Percentiles rank a stretch among this genome's conserved stretches.
Evolutionary conservation across 1,284 basidiomycete genomes (phyloP).

Genomic region (Leccinum variabile): DNA sequence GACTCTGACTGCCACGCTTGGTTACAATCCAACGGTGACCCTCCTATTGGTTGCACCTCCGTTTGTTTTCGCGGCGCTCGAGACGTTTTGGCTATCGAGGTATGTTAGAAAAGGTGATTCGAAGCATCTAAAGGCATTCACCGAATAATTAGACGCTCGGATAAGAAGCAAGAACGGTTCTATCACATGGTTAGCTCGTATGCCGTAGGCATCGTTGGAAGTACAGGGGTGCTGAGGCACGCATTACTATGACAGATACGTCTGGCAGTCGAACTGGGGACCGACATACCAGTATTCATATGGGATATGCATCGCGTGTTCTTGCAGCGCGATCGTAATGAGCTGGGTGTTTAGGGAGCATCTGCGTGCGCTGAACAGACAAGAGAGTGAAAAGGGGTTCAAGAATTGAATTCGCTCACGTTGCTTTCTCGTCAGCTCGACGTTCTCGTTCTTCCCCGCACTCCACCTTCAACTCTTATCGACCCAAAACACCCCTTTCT

Average conservation of each 20-base stretch:
- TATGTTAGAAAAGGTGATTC: conserved; percentile 24
- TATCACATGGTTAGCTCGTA: conserved; percentile 62
- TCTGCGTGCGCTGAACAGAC: conserved; percentile 20
- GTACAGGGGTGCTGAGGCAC: not conserved
- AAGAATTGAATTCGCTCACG: conserved; percentile 62
- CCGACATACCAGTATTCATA: conserved; percentile 32
- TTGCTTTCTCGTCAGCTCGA: conserved; percentile 72
- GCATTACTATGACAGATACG: conserved; percentile 18
- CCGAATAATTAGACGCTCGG: conserved; percentile 22
- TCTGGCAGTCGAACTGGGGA: conserved; percentile 29
- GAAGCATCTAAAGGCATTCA: conserved; percentile 17
- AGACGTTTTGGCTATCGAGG: conserved; percentile 53
- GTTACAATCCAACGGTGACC: conserved; percentile 63
- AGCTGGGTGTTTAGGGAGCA: conserved; percentile 26
- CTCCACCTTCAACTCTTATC: conserved; percentile 53
- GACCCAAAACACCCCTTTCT: conserved; percentile 32
- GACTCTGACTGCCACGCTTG: conserved; percentile 68
- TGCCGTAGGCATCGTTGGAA: conserved; percentile 52
- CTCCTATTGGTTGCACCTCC: conserved; percentile 78
- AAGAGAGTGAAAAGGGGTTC: conserved; percentile 13
- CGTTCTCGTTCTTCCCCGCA: conserved; percentile 49
- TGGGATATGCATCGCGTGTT: conserved; percentile 28
- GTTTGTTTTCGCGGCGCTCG: conserved; percentile 66
- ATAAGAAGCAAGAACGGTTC: conserved; percentile 55
- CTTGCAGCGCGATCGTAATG: conserved; percentile 21